These are phyloP conservation scores for Hyaloscypha bicolor DNA, from an alignment of 495 filamentous ascomycete genomes.

Conservation along the genomic window DNA sequence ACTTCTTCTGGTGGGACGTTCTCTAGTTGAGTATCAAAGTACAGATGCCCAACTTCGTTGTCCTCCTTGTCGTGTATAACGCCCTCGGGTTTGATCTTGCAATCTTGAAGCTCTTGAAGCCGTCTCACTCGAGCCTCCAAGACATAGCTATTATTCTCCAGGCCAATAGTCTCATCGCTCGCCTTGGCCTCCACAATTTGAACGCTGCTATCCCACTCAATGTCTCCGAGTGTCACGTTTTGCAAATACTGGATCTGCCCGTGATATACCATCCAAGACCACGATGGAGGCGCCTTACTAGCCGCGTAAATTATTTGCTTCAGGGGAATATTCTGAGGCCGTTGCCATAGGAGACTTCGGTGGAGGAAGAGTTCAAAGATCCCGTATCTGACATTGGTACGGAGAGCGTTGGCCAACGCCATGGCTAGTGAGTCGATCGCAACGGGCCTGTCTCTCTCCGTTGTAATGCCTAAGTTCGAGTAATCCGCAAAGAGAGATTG, in stretches of 20 bases:
- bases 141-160: too few species aligned
- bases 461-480: neutral
- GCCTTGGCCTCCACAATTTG: neutral
- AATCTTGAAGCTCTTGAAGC: neutral
- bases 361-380: neutral
- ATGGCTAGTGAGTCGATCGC: neutral
- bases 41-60: neutral
- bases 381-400: neutral
- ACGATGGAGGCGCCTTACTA: conserved; percentile 1
- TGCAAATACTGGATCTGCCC: conserved; percentile 6
- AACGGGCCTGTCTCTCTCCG: neutral
- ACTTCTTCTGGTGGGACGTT: too few species aligned
- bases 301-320: too few species aligned
- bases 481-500: neutral
- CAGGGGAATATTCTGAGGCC: neutral
- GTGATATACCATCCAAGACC: conserved; percentile 12
- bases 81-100: neutral
- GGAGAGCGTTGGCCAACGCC: neutral
- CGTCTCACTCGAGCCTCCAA: neutral
- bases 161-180: too few species aligned
- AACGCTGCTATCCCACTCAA: neutral
- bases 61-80: too few species aligned
- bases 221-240: neutral
- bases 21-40: conserved; percentile 2
- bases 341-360: neutral